Evolutionary conservation across 1,284 basidiomycete species (phyloP).

Genomic region (Fomitiporia mediterranea): DNA sequence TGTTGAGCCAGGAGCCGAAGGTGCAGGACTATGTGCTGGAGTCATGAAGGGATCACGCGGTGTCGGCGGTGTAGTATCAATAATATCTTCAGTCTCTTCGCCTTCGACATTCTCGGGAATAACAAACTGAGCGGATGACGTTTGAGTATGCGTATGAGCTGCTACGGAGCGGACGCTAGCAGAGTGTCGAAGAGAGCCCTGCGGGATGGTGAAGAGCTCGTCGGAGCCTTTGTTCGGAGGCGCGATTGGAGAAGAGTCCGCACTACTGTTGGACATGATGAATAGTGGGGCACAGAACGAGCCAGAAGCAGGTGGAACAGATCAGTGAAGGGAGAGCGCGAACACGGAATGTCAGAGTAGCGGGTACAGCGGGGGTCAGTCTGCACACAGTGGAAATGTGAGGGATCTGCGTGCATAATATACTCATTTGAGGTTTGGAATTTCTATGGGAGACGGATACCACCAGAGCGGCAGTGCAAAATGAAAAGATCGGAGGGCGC

Average conservation of each 20-base stretch:
- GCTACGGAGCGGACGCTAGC: background rate
- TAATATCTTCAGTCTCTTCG: conserved; percentile 4
- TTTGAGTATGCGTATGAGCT: conserved; percentile 1
- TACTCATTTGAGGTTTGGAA: background rate
- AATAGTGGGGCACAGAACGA: background rate
- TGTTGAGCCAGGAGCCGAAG: conserved; percentile 24
- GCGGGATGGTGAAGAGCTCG: conserved; percentile 10
- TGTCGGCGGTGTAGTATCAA: conserved; percentile 17
- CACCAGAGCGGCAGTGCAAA: background rate
- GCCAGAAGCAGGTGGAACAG: background rate
- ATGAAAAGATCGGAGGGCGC: background rate
- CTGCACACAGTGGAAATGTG: background rate
- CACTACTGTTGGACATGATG: conserved; percentile 6
- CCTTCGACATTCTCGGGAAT: conserved; percentile 7
- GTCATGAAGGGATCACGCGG: conserved; percentile 18
- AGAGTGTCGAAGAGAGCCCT: conserved; percentile 5
- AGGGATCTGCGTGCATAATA: background rate
- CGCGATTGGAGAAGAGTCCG: background rate
- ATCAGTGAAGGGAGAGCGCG: background rate
- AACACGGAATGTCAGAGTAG: background rate
- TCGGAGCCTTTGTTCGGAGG: background rate
- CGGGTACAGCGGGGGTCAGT: background rate
- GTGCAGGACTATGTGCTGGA: conserved; percentile 8
- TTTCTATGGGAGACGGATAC: background rate
- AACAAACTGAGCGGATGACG: conserved; percentile 4